Evolutionary conservation across 2,329 filamentous ascomycete genomes (phyloP), one percentile per base, ranked within the genome.

Genomic region (Tolypocladium ovalisporum): DNA sequence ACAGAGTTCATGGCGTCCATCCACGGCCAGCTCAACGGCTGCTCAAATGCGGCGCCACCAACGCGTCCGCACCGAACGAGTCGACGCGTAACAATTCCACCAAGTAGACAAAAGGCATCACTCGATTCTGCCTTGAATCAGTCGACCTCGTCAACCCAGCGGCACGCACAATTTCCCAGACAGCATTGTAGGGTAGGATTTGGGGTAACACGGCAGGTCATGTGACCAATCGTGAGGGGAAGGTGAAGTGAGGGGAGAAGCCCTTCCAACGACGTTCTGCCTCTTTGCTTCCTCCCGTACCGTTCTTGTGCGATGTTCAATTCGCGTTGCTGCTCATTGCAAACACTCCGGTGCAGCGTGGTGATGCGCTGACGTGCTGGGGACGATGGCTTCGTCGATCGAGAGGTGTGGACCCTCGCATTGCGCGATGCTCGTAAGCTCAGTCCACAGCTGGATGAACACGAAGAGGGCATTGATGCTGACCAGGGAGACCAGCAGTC

Each of bases 161-260:
- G 27, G 27, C 44, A n/a, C 44, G n/a, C 27, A 32, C 15, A 19
- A 49, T 32, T 27, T 32, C 15, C 15, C 44, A 29, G 32, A 17
- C 49, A 29, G 34, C 49, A 29, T 36, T 52, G 52, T 36, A 40
- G 35, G 35, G n/a, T 47, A 47, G n/a, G 51, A 40, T 59, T 58
- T 65, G 60, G 59, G 62, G 64, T 59, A 60, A 58, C 59, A 62
- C 60, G 52, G 54, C 58, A 61, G 61, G 63, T 70, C 68, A 69
- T 66, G 67, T 70, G 67, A 70, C 64, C 44, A 19, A 8, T 55
- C 54, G 59, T 67, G 67, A 69, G 67, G 67, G 68, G 67, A 68
- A 70, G 56, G 54, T 59, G 62, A 63, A 62, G 58, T 36, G 27
- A 37, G 49, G 54, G 56, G 59, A 54, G 55, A 52, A 22, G 34